Evolutionary conservation across 2,329 filamentous ascomycete genomes (phyloP).

Genomic region (Ascochyta rabiei): DNA sequence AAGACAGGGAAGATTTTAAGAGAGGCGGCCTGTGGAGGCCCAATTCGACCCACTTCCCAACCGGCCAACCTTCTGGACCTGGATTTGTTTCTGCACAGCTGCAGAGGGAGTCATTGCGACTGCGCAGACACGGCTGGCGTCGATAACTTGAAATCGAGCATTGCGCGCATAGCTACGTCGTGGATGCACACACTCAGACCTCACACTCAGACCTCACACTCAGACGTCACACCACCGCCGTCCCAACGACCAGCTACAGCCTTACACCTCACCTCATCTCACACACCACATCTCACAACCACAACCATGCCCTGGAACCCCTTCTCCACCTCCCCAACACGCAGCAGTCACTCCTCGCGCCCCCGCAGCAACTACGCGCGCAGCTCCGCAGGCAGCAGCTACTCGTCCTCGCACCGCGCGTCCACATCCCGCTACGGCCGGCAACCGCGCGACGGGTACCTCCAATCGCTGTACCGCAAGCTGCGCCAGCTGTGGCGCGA

Average conservation of each 20-base stretch:
- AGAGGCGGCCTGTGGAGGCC: slow-evolving; percentile 17
- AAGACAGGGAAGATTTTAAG: slow-evolving; percentile 4
- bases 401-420: slow-evolving; percentile 50
- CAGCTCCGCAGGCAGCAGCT: slow-evolving; percentile 33
- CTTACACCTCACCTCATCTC: neutral
- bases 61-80: slow-evolving; percentile 16
- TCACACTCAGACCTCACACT: neutral
- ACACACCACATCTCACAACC: slow-evolving; percentile 6
- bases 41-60: slow-evolving; percentile 24
- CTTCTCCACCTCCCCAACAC: slow-evolving; percentile 30
- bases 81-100: slow-evolving; percentile 10
- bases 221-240: neutral
- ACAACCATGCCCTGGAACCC: slow-evolving; percentile 47
- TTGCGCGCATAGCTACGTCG: too few relatives aligned
- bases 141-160: neutral
- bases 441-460: slow-evolving; percentile 76
- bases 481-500: slow-evolving; percentile 81
- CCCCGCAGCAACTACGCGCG: slow-evolving; percentile 36
- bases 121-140: slow-evolving; percentile 1
- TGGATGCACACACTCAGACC: neutral
- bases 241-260: neutral
- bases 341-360: slow-evolving; percentile 26
- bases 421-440: slow-evolving; percentile 79
- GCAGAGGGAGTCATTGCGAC: slow-evolving; percentile 3
- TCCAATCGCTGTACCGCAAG: slow-evolving; percentile 74